Evolutionary conservation across 306 rosid genomes (phyloP).

Genomic region (Datisca glomerata): DNA sequence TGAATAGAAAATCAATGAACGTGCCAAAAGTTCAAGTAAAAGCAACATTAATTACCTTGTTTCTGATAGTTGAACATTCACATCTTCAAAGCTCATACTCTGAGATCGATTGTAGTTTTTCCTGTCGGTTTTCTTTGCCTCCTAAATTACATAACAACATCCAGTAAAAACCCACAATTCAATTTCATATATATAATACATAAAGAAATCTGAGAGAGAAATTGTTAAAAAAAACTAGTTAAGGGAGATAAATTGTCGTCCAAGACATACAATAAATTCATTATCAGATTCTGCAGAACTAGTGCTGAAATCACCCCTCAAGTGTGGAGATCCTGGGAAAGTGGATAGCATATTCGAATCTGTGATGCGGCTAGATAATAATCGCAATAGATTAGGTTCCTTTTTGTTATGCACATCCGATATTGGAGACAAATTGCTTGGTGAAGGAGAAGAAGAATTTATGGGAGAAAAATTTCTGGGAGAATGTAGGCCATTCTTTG

Average conservation of each 20-base stretch:
- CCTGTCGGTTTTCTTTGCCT: slow-evolving; percentile 21
- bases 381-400: slow-evolving; percentile 38
- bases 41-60: slow-evolving; percentile 42
- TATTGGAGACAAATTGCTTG: slow-evolving; percentile 22
- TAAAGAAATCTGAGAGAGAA: background rate
- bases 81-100: slow-evolving; percentile 28
- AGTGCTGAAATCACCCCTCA: slow-evolving; percentile 33
- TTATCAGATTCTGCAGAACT: slow-evolving; percentile 49
- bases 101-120: slow-evolving; percentile 18
- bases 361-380: slow-evolving; percentile 28
- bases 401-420: slow-evolving; percentile 17
- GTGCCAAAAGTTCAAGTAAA: too few relatives aligned
- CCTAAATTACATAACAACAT: slow-evolving; percentile 28
- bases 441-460: slow-evolving; percentile 40
- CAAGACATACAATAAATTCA: slow-evolving; percentile 38
- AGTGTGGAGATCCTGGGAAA: slow-evolving; percentile 36
- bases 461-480: slow-evolving; percentile 52
- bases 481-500: slow-evolving; percentile 32
- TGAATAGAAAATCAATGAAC: too few relatives aligned
- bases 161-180: slow-evolving; percentile 15
- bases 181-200: background rate
- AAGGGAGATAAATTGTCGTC: slow-evolving; percentile 5
- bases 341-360: slow-evolving; percentile 36
- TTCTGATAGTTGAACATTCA: slow-evolving; percentile 23
- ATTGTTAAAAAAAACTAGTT: too few relatives aligned